Evolutionary conservation across 2,329 filamentous ascomycete genomes (phyloP).

Genomic region (Cladophialophora carrionii): DNA sequence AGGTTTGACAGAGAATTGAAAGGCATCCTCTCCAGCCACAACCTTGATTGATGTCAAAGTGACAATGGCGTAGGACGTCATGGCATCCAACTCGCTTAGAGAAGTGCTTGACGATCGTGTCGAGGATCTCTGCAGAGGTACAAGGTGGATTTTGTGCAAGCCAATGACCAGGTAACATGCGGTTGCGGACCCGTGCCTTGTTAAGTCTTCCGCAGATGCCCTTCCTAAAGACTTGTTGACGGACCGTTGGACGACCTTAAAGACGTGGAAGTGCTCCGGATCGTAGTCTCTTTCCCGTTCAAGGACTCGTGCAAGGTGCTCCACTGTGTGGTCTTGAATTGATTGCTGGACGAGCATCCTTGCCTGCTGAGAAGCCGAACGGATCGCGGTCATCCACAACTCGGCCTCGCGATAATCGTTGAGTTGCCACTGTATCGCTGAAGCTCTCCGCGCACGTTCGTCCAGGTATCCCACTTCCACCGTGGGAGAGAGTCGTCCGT

Average conservation of each 20-base stretch:
- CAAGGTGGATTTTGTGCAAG: constrained; percentile 69
- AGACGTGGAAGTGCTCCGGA: constrained; percentile 67
- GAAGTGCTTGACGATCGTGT: constrained; percentile 60
- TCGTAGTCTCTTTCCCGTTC: constrained; percentile 71
- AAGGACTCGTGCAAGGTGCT: constrained; percentile 64
- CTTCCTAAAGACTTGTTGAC: constrained; percentile 58
- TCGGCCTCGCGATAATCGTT: constrained; percentile 67
- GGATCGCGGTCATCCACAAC: constrained; percentile 66
- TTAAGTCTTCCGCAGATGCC: constrained; percentile 67
- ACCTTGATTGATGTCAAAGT: constrained; percentile 64
- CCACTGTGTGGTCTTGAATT: constrained; percentile 60
- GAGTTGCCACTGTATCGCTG: constrained; percentile 67
- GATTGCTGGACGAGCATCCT: constrained; percentile 43
- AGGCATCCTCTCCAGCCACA: constrained; percentile 65
- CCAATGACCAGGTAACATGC: constrained; percentile 69
- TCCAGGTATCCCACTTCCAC: constrained; percentile 71
- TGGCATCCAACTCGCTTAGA: constrained; percentile 54
- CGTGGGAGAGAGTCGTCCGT: constrained; percentile 67
- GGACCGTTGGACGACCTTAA: constrained; percentile 68
- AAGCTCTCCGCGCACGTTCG: constrained; percentile 64
- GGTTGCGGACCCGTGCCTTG: constrained; percentile 65
- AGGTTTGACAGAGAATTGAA: constrained; percentile 66
- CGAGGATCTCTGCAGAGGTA: constrained; percentile 64
- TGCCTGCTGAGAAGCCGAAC: constrained; percentile 54
- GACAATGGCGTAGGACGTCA: constrained; percentile 65